These are phyloP conservation scores for Exophiala sp. DNA, from an alignment of 2,329 filamentous ascomycete species.

Conservation along the genomic window DNA sequence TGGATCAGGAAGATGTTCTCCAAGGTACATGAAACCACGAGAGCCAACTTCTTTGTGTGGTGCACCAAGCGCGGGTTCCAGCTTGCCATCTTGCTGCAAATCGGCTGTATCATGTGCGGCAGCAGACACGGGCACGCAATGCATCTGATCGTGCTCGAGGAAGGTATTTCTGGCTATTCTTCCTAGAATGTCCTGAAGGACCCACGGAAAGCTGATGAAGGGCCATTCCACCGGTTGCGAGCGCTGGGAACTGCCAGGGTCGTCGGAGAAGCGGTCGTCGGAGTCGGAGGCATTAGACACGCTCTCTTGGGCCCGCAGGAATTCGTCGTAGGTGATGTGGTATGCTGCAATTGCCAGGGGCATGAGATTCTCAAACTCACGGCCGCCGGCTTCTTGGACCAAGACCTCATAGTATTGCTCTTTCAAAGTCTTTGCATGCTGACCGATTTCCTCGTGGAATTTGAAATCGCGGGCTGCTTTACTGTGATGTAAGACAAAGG, in stretches of 20 bases:
- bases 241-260: background rate
- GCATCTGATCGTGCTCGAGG: constrained; percentile 1
- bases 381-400: constrained; percentile 57
- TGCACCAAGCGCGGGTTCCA: background rate
- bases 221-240: constrained; percentile 51
- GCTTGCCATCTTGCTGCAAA: background rate
- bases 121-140: no score
- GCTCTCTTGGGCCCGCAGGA: constrained; percentile 29
- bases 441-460: constrained; percentile 73
- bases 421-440: constrained; percentile 60
- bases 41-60: background rate
- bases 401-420: constrained; percentile 63
- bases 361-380: constrained; percentile 54
- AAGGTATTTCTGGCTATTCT: constrained; percentile 50
- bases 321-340: constrained; percentile 53
- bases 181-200: constrained; percentile 69
- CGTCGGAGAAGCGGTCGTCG: background rate
- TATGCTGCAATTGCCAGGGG: constrained; percentile 86
- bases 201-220: constrained; percentile 89
- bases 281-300: background rate
- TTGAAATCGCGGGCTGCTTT: constrained; percentile 73
- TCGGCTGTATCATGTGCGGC: no score
- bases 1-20: constrained; percentile 17
- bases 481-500: constrained; percentile 73
- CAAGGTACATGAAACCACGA: constrained; percentile 4